Percentiles rank a stretch among this genome's conserved stretches.
Evolutionary conservation across 257 asterid genomes (phyloP).

Genomic region (Nicotiana tabacum): DNA sequence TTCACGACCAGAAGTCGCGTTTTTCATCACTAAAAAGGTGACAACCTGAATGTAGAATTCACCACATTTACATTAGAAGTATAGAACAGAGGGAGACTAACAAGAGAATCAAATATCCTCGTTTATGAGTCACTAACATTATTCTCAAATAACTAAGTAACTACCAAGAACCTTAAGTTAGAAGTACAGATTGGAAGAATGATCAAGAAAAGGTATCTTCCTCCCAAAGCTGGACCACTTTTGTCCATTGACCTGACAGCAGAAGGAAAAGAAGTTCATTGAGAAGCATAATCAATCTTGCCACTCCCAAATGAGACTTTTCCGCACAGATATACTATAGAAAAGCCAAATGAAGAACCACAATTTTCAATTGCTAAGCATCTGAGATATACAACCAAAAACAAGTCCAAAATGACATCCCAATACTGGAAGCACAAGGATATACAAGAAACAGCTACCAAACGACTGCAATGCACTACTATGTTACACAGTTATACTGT

Average conservation of each 20-base stretch:
- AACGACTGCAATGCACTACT: neutral
- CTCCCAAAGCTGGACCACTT: neutral
- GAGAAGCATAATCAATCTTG: neutral
- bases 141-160: neutral
- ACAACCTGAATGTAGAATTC: neutral
- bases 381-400: neutral
- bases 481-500: neutral
- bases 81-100: neutral
- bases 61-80: neutral
- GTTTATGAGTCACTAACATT: neutral
- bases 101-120: slow-evolving; percentile 2
- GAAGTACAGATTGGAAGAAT: neutral
- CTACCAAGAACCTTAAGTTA: neutral
- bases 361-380: neutral
- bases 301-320: neutral
- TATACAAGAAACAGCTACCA: neutral
- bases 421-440: neutral
- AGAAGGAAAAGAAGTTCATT: neutral
- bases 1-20: neutral
- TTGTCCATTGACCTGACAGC: neutral
- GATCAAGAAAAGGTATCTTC: slow-evolving; percentile 8
- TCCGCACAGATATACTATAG: neutral
- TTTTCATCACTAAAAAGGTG: neutral
- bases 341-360: neutral
- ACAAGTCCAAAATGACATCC: neutral